A percentile compares a stretch with the other conserved stretches of the same genome.
Evolutionary conservation across 2,329 filamentous ascomycete genomes (phyloP).

Genomic region (Fusarium sulawesiense): DNA sequence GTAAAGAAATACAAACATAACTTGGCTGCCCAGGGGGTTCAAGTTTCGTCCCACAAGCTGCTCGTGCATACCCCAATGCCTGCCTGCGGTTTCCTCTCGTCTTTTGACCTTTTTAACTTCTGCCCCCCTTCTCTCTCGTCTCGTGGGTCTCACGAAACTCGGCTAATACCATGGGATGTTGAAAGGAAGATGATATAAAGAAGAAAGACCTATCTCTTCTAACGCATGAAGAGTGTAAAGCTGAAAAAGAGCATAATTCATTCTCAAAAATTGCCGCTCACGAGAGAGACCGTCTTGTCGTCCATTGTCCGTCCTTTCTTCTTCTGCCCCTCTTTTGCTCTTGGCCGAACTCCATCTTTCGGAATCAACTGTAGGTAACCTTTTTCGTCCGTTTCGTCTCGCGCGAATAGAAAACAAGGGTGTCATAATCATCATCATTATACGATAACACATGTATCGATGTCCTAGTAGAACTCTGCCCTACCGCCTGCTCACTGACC

Average conservation of each 20-base stretch:
- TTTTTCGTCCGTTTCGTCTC: conserved; percentile 15
- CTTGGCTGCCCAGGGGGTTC: conserved; percentile 5
- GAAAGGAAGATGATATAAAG: not conserved
- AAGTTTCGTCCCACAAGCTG: conserved; percentile 22
- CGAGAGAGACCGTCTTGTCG: conserved; percentile 6
- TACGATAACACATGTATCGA: conserved; percentile 14
- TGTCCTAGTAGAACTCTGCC: conserved; percentile 14
- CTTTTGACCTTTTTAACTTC: conserved; percentile 14
- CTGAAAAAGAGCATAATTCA: conserved; percentile 3
- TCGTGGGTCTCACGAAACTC: conserved; percentile 12
- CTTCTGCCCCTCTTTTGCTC: conserved; percentile 21
- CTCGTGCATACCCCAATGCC: conserved; percentile 3
- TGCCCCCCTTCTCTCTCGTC: not conserved
- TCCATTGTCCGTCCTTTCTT: conserved; percentile 7
- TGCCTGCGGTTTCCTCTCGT: conserved; percentile 4
- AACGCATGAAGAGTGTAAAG: conserved; percentile 7
- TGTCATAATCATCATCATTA: conserved; percentile 32
- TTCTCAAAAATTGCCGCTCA: conserved; percentile 9
- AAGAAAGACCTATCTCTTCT: conserved; percentile 2
- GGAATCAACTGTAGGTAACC: conserved; percentile 12
- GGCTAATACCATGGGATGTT: conserved; percentile 6
- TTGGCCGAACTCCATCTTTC: conserved; percentile 21
- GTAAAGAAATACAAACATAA: conserved; percentile 29
- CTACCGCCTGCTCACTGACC: conserved; percentile 28
- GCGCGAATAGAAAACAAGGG: conserved; percentile 20